These are phyloP conservation scores for Nakazawaea pomicola DNA, from an alignment of 805 yeast genomes.

Conservation along the genomic window DNA sequence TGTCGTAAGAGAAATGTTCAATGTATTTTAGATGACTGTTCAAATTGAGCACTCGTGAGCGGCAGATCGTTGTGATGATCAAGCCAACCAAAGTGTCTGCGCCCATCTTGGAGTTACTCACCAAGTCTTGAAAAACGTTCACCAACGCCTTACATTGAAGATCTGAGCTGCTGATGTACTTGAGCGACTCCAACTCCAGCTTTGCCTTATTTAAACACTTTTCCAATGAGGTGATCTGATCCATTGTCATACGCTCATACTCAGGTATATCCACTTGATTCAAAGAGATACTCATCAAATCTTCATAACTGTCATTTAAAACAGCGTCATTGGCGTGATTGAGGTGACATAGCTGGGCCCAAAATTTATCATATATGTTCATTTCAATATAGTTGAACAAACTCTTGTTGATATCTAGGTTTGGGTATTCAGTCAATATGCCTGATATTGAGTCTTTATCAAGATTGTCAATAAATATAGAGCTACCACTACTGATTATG, in stretches of 20 bases:
- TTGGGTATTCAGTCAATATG: slow-evolving; percentile 27
- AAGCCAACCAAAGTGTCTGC: slow-evolving; percentile 81
- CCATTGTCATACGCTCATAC: slow-evolving; percentile 10
- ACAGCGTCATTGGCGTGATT: slow-evolving; percentile 14
- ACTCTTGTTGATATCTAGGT: slow-evolving; percentile 43
- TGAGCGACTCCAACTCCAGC: slow-evolving; percentile 41
- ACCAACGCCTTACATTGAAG: slow-evolving; percentile 45
- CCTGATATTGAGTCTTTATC: slow-evolving; percentile 24
- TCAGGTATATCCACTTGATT: slow-evolving; percentile 47
- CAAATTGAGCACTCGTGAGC: slow-evolving; percentile 53
- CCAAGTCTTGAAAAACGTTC: slow-evolving; percentile 47
- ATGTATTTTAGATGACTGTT: slow-evolving; percentile 65
- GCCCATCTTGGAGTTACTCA: slow-evolving; percentile 43
- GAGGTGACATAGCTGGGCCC: slow-evolving; percentile 38
- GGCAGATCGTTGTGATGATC: slow-evolving; percentile 63
- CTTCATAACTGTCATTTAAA: slow-evolving; percentile 26
- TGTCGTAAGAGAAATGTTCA: slow-evolving; percentile 46
- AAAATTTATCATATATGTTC: slow-evolving; percentile 60
- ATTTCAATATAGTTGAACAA: slow-evolving; percentile 70
- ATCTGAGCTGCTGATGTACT: slow-evolving; percentile 39
- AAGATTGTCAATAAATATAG: slow-evolving; percentile 26
- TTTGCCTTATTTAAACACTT: slow-evolving; percentile 47
- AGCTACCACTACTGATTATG: slow-evolving; percentile 26
- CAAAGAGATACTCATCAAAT: slow-evolving; percentile 36
- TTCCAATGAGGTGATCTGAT: slow-evolving; percentile 27